Evolutionary conservation across 1,139 yeast species (phyloP), one percentile per base, ranked within the genome.

Genomic region (Diutina mesorugosa): DNA sequence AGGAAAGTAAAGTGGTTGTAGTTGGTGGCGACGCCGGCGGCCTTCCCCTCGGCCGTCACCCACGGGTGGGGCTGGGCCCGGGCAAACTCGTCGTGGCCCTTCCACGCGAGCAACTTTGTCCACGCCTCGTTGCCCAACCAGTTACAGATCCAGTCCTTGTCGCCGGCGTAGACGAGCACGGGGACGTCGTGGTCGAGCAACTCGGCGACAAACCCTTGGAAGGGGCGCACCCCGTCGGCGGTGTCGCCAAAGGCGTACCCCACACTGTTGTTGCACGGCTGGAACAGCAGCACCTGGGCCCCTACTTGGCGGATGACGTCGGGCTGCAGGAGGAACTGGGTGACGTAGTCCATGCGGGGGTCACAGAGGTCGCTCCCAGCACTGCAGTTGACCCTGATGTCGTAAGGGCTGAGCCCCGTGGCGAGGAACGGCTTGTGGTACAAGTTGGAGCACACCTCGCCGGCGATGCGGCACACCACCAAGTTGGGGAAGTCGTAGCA

Each of bases 61-160:
- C 51, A 47, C 10, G 5, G 14, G 5, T 29, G 26, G 6, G 51
- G 51, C 38, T 28, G 10, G 38, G 51, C 51, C 14, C 21, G n/a
- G 14, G 26, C 38, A n/a, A 47, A 47, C 38, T 8, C n/a, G 4
- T 5, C 9, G 6, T 47, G n/a, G 6, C 51, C 51, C 10, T 29
- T 28, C 51, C 51, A 47, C 16, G 12, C 10, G 5, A 47, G 38
- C 38, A 21, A 8, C n/a, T 47, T 47, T 14, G 51, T 47, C 51
- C 51, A 47, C 35, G 51, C 51, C 29, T 47, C 51, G n/a, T 47
- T 47, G 9, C 51, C 51, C n/a, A 47, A 29, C 51, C 51, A 47
- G 21, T 47, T 47, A n/a, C 51, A 47, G 6, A 21, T 29, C 38
- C 21, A 28, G 29, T 47, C 51, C 21, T 47, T 47, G n/a, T 47